A percentile compares a stretch with the other conserved stretches of the same genome.
Conservation (phyloP, 495 filamentous ascomycete species). For the Lophiostoma macrostomum region DNA sequence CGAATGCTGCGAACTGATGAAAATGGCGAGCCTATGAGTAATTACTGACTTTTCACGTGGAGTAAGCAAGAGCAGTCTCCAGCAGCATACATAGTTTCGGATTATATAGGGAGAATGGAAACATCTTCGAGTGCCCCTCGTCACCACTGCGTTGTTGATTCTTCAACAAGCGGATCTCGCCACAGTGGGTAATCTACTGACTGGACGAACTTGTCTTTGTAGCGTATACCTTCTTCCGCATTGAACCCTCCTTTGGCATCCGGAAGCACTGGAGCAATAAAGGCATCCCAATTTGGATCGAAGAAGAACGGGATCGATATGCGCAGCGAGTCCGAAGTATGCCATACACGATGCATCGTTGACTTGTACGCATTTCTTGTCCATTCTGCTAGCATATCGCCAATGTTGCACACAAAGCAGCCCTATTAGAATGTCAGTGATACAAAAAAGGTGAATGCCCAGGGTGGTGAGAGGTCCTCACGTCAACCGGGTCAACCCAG, state of each 20-base stretch:
- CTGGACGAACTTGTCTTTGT: not conserved
- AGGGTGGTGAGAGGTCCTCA: not conserved
- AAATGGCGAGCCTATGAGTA: too few relatives aligned
- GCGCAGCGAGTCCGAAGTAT: slow-evolving; percentile 5
- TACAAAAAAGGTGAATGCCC: not conserved
- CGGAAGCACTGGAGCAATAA: slow-evolving; percentile 5
- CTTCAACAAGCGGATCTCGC: not conserved
- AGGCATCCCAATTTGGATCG: slow-evolving; percentile 8
- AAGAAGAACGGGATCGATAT: slow-evolving; percentile 13
- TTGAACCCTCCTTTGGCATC: not conserved
- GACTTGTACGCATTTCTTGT: slow-evolving; percentile 8
- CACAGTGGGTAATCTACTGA: slow-evolving; percentile 9
- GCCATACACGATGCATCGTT: slow-evolving; percentile 1
- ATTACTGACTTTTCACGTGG: too few relatives aligned
- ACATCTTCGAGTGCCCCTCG: too few relatives aligned
- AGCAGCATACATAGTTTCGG: too few relatives aligned
- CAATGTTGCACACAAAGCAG: slow-evolving; percentile 11
- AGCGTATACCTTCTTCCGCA: slow-evolving; percentile 1
- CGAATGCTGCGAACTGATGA: too few relatives aligned
- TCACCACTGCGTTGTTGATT: too few relatives aligned
- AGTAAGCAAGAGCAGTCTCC: too few relatives aligned
- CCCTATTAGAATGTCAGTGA: not conserved
- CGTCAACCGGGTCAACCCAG: slow-evolving; percentile 4
- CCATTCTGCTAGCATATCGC: slow-evolving; percentile 8
- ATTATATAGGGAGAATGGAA: too few relatives aligned